Base-by-base conservation (phyloP, 169 alveolate species). In the Plasmodium gonderi region DNA sequence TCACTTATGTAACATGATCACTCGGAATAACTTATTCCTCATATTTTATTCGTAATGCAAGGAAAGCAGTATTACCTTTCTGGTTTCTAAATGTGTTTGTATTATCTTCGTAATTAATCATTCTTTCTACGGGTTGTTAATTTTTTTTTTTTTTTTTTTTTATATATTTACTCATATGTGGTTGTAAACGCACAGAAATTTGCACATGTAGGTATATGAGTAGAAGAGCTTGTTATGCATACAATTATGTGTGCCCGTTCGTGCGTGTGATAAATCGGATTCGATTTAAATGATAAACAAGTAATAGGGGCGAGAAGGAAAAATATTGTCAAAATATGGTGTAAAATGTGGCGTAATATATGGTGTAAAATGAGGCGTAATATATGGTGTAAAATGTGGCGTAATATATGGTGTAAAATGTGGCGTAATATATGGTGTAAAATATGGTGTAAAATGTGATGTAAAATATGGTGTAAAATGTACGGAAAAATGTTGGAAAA, bases 21-120 rank as follows among this genome's bases (percentile, higher is more conserved):
- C n/a, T n/a, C n/a, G n/a, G n/a, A n/a, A n/a, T n/a, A n/a, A n/a
- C n/a, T n/a, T n/a, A n/a, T n/a, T n/a, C n/a, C n/a, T n/a, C n/a
- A n/a, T n/a, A n/a, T n/a, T n/a, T n/a, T n/a, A n/a, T n/a, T n/a
- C n/a, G 45, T 38, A n/a, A 38, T 14, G 7, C 45, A 4, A 14
- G 38, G 8, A 3, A 14, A 1, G 64, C 3, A 26, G 12, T 8
- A 33, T 36, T 80, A 80, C 91, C 91, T 80, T 80, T 64, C 31
- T 80, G 64, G 5, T 12, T 65, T 36, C 72, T 75, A 65, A 45
- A 3, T 4, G 45, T 45, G 26, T 54, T 26, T 64, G 68, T 68
- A 26, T 80, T 80, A 12, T 80, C 91, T 23, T 20, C 36, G 64
- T 12, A 64, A 80, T 80, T 64, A 2, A 80, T 80, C 91, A 80